Percentiles rank a stretch among this genome's conserved stretches.
These are phyloP conservation scores for Barnettozyma botsteinii DNA, from an alignment of 805 yeast species.

Conservation along the genomic window DNA sequence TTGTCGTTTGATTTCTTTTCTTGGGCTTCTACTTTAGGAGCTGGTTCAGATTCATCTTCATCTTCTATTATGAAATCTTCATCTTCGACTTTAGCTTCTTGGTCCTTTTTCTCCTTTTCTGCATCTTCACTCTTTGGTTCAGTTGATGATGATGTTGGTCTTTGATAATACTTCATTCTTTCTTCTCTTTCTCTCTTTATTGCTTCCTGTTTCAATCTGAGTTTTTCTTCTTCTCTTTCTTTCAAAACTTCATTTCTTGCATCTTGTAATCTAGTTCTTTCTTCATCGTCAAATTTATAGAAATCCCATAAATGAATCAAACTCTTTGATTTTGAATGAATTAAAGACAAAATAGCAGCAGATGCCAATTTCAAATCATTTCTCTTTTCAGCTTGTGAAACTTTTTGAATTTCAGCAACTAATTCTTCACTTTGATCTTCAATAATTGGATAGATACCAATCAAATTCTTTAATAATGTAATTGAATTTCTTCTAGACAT, in stretches of 20 bases:
- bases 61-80: constrained; percentile 22
- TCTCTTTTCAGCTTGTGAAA: constrained; percentile 51
- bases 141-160: neutral
- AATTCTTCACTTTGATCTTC: constrained; percentile 59
- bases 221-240: constrained; percentile 13
- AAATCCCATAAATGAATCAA: constrained; percentile 56
- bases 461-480: constrained; percentile 62
- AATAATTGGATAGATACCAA: constrained; percentile 60
- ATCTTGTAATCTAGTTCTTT: constrained; percentile 25
- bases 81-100: neutral
- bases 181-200: constrained; percentile 6
- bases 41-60: constrained; percentile 15
- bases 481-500: constrained; percentile 78
- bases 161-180: constrained; percentile 1
- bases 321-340: constrained; percentile 46
- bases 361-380: constrained; percentile 80
- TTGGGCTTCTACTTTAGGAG: constrained; percentile 8
- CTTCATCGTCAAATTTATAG: constrained; percentile 42
- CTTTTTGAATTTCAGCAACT: constrained; percentile 39
- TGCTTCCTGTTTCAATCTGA: constrained; percentile 1
- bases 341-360: constrained; percentile 61
- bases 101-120: constrained; percentile 1
- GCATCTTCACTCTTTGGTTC: constrained; percentile 16
- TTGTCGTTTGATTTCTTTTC: constrained; percentile 1
- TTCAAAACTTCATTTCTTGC: constrained; percentile 9